Conservation (phyloP, 1,284 basidiomycete genomes). For the Ganoderma lucidum region DNA sequence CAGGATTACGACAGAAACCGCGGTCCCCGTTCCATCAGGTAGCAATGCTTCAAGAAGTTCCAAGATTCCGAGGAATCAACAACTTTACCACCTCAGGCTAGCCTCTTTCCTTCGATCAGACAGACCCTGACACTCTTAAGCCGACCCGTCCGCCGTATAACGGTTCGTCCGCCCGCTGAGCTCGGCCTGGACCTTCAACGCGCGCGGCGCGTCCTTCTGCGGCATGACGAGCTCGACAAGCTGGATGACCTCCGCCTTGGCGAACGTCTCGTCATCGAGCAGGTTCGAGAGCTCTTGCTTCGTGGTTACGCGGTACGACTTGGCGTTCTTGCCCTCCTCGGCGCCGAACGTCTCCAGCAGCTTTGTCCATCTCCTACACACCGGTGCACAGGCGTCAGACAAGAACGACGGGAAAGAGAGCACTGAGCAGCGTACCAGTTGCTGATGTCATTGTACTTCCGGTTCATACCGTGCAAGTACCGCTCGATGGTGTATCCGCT, state of each 20-base stretch:
- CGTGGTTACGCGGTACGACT: constrained; percentile 71
- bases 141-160: constrained; percentile 33
- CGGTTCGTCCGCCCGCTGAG: constrained; percentile 59
- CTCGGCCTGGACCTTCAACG: constrained; percentile 61
- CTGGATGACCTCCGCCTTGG: constrained; percentile 69
- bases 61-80: neutral
- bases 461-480: constrained; percentile 71
- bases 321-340: constrained; percentile 58
- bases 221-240: constrained; percentile 85
- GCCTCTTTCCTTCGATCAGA: neutral
- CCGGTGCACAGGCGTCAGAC: neutral
- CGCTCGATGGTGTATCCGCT: constrained; percentile 91
- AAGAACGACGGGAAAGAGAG: neutral
- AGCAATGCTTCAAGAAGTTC: neutral
- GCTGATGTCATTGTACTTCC: constrained; percentile 77
- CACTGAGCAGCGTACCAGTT: constrained; percentile 55
- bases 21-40: too few relatives aligned
- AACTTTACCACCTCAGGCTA: neutral
- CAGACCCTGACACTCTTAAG: neutral
- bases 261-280: constrained; percentile 66
- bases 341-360: constrained; percentile 69
- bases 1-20: neutral
- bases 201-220: constrained; percentile 74
- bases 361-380: constrained; percentile 60
- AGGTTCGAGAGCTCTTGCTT: constrained; percentile 72